A percentile compares a stretch with the other conserved stretches of the same genome.
These are phyloP conservation scores for Moelleriella libera DNA, from an alignment of 2,329 filamentous ascomycete genomes.

Conservation along the genomic window DNA sequence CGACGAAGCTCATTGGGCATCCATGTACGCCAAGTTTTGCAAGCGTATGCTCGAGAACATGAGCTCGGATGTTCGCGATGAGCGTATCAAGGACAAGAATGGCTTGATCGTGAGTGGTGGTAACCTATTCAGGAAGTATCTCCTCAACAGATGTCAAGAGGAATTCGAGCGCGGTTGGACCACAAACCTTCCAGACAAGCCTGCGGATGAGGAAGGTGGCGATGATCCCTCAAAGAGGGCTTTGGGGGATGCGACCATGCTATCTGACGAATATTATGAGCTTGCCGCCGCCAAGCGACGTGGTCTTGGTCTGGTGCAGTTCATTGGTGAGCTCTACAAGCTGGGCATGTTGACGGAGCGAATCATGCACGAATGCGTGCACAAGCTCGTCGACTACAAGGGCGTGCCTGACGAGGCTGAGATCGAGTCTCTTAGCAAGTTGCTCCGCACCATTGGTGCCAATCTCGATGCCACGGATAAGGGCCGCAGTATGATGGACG, in stretches of 20 bases:
- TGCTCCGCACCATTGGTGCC: constrained; percentile 79
- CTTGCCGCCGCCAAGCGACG: constrained; percentile 91
- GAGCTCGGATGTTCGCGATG: constrained; percentile 88
- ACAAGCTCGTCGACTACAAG: constrained; percentile 91
- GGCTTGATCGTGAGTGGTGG: constrained; percentile 83
- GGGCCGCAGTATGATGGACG: constrained; percentile 75
- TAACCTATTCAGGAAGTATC: constrained; percentile 92
- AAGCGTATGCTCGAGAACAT: constrained; percentile 93
- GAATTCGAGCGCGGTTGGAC: constrained; percentile 99
- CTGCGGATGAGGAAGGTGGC: constrained; percentile 58
- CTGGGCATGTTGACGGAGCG: constrained; percentile 95
- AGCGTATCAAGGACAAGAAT: constrained; percentile 83
- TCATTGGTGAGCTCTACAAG: constrained; percentile 99
- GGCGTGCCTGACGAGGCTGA: constrained; percentile 89
- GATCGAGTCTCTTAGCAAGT: constrained; percentile 87
- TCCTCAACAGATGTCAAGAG: constrained; percentile 95
- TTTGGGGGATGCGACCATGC: constrained; percentile 59
- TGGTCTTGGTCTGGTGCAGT: constrained; percentile 94
- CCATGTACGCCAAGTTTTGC: constrained; percentile 98
- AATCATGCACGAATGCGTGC: constrained; percentile 99
- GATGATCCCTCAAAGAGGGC: constrained; percentile 28
- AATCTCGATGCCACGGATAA: constrained; percentile 76
- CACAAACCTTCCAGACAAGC: constrained; percentile 61
- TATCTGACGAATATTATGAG: constrained; percentile 93
- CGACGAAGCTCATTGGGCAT: constrained; percentile 95